These are phyloP conservation scores for Komagataea norvegica DNA, from an alignment of 1,139 yeast genomes.

Conservation along the genomic window DNA sequence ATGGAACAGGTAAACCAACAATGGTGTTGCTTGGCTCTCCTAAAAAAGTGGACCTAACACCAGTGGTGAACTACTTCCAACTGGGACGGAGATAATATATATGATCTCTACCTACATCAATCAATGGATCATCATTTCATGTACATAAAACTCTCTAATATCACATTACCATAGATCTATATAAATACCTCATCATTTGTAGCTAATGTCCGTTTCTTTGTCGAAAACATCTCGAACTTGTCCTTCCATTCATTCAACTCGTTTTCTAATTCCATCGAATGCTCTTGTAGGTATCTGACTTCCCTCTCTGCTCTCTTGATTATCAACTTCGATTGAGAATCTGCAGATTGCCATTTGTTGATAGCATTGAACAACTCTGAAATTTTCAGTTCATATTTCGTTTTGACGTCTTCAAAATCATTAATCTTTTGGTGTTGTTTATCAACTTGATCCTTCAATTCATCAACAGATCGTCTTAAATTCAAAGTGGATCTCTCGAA, in stretches of 20 bases:
- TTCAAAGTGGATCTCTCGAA: constrained; percentile 31
- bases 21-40: constrained; percentile 87
- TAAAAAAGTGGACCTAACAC: constrained; percentile 71
- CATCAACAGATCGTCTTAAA: constrained; percentile 34
- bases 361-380: constrained; percentile 35
- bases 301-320: constrained; percentile 45
- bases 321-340: constrained; percentile 38
- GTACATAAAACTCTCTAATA: too few species aligned
- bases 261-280: constrained; percentile 51
- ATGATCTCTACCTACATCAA: background rate
- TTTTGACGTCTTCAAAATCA: constrained; percentile 28
- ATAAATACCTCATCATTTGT: constrained; percentile 28
- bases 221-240: constrained; percentile 33
- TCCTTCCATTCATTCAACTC: constrained; percentile 63
- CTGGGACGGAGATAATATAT: constrained; percentile 43
- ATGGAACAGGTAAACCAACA: constrained; percentile 65
- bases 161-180: constrained; percentile 11
- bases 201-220: constrained; percentile 20
- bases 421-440: constrained; percentile 22
- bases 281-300: constrained; percentile 49
- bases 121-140: background rate
- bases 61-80: constrained; percentile 64
- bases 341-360: constrained; percentile 38
- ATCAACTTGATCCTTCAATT: constrained; percentile 26
- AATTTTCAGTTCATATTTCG: constrained; percentile 33